Conservation (phyloP, 2,329 filamentous ascomycete genomes). For the Hymenoscyphus fructigenus region DNA sequence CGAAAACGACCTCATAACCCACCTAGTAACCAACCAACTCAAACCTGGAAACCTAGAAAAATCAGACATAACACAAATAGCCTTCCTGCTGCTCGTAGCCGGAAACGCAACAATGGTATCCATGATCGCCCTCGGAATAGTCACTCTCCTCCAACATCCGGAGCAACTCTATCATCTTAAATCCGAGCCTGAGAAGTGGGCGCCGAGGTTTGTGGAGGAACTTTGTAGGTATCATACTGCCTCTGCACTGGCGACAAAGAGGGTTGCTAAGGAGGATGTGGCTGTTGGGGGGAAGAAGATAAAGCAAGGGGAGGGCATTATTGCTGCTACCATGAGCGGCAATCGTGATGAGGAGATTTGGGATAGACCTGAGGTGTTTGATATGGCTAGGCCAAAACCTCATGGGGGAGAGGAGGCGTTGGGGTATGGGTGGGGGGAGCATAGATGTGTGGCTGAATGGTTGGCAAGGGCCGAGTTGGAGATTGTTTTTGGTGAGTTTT, state of each 20-base stretch:
- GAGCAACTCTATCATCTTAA: slow-evolving; percentile 44
- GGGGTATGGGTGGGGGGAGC: slow-evolving; percentile 48
- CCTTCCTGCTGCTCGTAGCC: slow-evolving; percentile 50
- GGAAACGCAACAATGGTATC: slow-evolving; percentile 54
- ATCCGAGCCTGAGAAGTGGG: slow-evolving; percentile 33
- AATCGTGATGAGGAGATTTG: slow-evolving; percentile 49
- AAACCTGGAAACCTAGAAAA: slow-evolving; percentile 36
- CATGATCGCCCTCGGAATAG: slow-evolving; percentile 49
- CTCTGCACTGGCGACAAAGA: slow-evolving; percentile 47
- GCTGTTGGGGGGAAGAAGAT: slow-evolving; percentile 42
- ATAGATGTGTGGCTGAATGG: slow-evolving; percentile 47
- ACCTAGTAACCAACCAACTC: slow-evolving; percentile 34
- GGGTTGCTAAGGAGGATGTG: slow-evolving; percentile 49
- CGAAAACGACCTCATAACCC: slow-evolving; percentile 47
- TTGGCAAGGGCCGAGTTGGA: slow-evolving; percentile 45
- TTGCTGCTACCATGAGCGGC: slow-evolving; percentile 47
- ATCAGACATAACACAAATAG: slow-evolving; percentile 43
- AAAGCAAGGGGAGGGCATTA: slow-evolving; percentile 46
- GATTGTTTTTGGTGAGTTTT: slow-evolving; percentile 43
- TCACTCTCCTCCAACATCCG: slow-evolving; percentile 46
- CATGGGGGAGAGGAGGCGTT: slow-evolving; percentile 40
- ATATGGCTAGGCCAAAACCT: slow-evolving; percentile 42
- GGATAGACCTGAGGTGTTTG: slow-evolving; percentile 42
- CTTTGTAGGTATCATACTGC: slow-evolving; percentile 49
- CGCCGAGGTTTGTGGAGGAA: slow-evolving; percentile 45